Evolutionary conservation across 169 alveolate genomes (phyloP), one percentile per base, ranked within the genome.

Genomic region (Plasmodium yoelii): DNA sequence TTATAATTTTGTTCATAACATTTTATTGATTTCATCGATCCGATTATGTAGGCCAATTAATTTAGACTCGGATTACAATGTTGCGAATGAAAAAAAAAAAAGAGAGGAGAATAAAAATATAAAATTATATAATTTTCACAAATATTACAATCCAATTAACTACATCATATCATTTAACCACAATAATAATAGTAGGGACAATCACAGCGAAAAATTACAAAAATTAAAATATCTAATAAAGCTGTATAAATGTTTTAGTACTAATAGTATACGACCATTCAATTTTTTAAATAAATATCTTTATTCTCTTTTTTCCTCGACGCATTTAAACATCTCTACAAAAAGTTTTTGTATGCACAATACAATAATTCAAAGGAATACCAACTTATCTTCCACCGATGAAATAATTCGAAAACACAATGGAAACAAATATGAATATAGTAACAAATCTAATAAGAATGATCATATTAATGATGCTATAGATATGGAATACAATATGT

Each of bases 201-300:
- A 5, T 34, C 42, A 34, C 5, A 34, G 7, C 5, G 42, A 15
- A 47, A 22, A 15, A 26, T 18, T 12, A 7, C 55, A 71, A 22
- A 39, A 63, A 24, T 12, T 65, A 18, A n/a, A 86, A 18, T 24
- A 60, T 39, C 60, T 86, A 19, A 42, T 65, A 57, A 86, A 86
- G 34, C 63, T 86, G 22, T 86, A 70, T 55, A 86, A 59, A 42
- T 86, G 87, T 39, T 69, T 86, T 65, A 69, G 71, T 60, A 19
- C 22, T 15, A 86, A 86, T 22, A 49, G 60, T 22, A 86, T 86
- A 69, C 13, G 8, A 22, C 91, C 91, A 39, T 86, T 86, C 60
- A 15, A 51, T 12, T 70, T 86, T 51, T 51, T 86, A 34, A 86
- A 86, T 53, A 26, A 70, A 56, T 47, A 59, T 53, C 24, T 86